phyloP scores from a whole-genome alignment of 2,329 filamentous ascomycete genomes.

The Corniculantispora saksenae region DNA sequence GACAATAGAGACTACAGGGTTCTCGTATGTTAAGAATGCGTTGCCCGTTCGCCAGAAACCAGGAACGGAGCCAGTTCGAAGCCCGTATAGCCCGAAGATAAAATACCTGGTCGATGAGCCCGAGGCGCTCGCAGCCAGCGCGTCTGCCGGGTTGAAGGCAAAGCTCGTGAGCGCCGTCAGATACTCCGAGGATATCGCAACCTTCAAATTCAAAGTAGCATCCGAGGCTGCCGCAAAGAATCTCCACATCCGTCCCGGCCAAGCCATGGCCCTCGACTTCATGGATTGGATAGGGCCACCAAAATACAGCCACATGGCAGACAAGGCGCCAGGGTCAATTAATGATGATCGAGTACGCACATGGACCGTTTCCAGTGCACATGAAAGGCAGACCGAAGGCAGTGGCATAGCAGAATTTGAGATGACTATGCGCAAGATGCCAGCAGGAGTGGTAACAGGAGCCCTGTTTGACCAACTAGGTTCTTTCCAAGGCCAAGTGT shows the following conservation, averaged over 20 bases:
- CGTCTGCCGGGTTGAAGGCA: background rate
- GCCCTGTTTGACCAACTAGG: background rate
- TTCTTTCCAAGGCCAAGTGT: background rate
- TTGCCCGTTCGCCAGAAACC: background rate
- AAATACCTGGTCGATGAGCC: conserved; percentile 12
- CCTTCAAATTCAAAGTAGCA: background rate
- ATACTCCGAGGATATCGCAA: background rate
- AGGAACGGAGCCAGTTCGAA: background rate
- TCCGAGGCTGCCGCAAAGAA: background rate
- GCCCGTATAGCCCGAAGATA: conserved; percentile 7
- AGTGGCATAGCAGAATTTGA: background rate
- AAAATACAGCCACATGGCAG: conserved; percentile 8
- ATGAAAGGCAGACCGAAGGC: background rate
- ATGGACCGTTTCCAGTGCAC: conserved; percentile 7
- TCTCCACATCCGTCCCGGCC: background rate
- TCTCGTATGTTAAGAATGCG: background rate
- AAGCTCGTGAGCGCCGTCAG: background rate
- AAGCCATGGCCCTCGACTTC: conserved; percentile 4
- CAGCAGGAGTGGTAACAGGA: background rate
- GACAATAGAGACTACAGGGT: conserved; percentile 4
- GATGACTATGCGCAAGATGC: conserved; percentile 8
- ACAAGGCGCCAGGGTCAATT: background rate
- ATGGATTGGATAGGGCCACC: conserved; percentile 12
- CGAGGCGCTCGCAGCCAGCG: background rate
- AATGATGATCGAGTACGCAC: conserved; percentile 7